A percentile compares a stretch with the other conserved stretches of the same genome.
Evolutionary conservation across 371 early-diverging fungal species (phyloP).

Genomic region (Dichotomocladium elegans): DNA sequence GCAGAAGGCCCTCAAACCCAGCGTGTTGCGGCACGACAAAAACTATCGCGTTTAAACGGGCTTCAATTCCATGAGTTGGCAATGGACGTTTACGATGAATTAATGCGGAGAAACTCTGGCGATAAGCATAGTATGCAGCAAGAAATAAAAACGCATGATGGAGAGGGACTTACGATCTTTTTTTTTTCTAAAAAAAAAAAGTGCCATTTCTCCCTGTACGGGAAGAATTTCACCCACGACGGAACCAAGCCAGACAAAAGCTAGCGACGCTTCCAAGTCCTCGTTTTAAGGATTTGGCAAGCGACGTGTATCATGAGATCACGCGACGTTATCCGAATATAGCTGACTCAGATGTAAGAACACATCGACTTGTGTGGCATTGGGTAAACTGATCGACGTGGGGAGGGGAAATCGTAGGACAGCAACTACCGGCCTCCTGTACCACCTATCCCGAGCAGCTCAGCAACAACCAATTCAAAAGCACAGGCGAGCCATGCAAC

Average conservation of each 20-base stretch:
- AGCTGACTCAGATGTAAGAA: conserved; percentile 25
- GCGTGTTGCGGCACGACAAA: conserved; percentile 75
- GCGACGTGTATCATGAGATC: conserved; percentile 87
- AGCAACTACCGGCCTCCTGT: conserved; percentile 30
- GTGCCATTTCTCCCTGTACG: conserved; percentile 84
- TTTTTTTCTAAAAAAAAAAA: conserved; percentile 17
- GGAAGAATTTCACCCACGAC: conserved; percentile 88
- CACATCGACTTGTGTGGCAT: too few species aligned
- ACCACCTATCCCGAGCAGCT: conserved; percentile 19
- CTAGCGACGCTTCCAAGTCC: conserved; percentile 83
- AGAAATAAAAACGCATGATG: neutral
- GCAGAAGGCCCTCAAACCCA: conserved; percentile 50
- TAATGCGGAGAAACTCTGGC: conserved; percentile 68
- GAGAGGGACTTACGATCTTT: neutral
- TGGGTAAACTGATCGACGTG: neutral
- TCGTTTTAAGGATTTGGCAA: conserved; percentile 89
- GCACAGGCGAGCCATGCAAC: conserved; percentile 40
- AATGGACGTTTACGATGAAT: conserved; percentile 95
- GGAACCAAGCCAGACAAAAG: conserved; percentile 97
- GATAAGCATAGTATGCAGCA: conserved; percentile 60
- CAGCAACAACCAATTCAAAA: conserved; percentile 13
- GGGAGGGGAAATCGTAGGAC: too few species aligned
- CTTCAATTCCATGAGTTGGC: conserved; percentile 92
- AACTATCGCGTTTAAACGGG: conserved; percentile 74
- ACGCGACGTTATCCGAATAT: conserved; percentile 67